Evolutionary conservation across 2,329 filamentous ascomycete species (phyloP).

Genomic region (Aspergillus arachidicola): DNA sequence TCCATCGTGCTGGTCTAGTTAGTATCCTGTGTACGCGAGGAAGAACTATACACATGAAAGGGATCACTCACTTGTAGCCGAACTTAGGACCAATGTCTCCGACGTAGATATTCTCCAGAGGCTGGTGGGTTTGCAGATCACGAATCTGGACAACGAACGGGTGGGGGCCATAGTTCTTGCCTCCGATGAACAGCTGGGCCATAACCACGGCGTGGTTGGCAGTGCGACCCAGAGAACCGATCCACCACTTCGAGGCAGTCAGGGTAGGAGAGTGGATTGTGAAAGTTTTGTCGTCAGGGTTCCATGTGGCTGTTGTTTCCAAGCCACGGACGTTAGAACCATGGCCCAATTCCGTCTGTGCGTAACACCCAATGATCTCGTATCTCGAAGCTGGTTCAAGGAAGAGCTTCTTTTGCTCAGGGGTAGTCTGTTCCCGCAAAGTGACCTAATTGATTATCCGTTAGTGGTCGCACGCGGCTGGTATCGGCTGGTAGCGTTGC

Average conservation of each 20-base stretch:
- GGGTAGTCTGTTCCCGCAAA: conserved; percentile 69
- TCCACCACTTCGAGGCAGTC: conserved; percentile 84
- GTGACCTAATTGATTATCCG: conserved; percentile 56
- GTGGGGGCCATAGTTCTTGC: conserved; percentile 72
- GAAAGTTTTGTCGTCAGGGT: conserved; percentile 72
- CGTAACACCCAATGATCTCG: conserved; percentile 76
- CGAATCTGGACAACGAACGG: conserved; percentile 77
- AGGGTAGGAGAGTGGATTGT: conserved; percentile 72
- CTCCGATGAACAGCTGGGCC: conserved; percentile 71
- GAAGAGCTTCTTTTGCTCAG: conserved; percentile 74
- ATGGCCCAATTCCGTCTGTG: conserved; percentile 78
- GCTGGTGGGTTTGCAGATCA: conserved; percentile 69
- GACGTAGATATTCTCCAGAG: conserved; percentile 69
- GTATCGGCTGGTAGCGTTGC: neutral
- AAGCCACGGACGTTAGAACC: conserved; percentile 75
- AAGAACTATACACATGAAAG: neutral
- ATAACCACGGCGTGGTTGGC: conserved; percentile 80
- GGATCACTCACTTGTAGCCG: conserved; percentile 62
- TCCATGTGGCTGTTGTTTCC: conserved; percentile 75
- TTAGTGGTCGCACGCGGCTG: conserved; percentile 12
- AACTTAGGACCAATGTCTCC: conserved; percentile 82
- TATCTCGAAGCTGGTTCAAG: conserved; percentile 69
- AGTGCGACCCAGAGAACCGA: conserved; percentile 73
- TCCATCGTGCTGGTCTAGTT: conserved; percentile 66
- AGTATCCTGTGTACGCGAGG: neutral